These are phyloP conservation scores for Colletotrichum cereale DNA, from an alignment of 2,329 filamentous ascomycete species.

Conservation along the genomic window DNA sequence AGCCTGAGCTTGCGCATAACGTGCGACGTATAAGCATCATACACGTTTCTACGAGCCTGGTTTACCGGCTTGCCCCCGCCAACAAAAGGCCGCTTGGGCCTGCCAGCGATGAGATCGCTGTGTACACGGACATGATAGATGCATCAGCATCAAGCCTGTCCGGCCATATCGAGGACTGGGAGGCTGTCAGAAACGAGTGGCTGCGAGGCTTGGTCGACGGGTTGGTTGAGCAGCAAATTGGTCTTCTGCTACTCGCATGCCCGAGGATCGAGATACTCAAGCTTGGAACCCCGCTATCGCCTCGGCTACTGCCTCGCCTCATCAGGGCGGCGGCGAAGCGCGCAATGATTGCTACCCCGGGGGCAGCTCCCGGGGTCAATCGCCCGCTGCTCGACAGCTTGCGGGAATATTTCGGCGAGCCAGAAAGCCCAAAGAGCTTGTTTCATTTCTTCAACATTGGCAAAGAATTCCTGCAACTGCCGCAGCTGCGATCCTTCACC, in stretches of 20 bases:
- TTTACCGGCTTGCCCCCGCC: constrained; percentile 11
- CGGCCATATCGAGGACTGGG: constrained; percentile 2
- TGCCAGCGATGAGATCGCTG: not conserved
- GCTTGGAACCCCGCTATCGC: constrained; percentile 10
- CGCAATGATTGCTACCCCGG: not conserved
- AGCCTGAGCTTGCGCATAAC: not conserved
- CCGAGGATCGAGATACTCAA: constrained; percentile 9
- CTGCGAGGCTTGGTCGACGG: constrained; percentile 7
- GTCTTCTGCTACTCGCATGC: constrained; percentile 8
- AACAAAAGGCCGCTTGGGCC: constrained; percentile 13
- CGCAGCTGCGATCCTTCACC: not conserved
- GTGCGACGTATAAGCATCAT: constrained; percentile 8
- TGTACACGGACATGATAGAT: constrained; percentile 7
- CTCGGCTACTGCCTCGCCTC: constrained; percentile 7
- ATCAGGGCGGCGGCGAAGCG: constrained; percentile 1
- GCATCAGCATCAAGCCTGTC: not conserved
- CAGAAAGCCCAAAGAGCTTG: constrained; percentile 11
- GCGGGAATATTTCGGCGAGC: constrained; percentile 8
- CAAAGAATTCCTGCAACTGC: constrained; percentile 10
- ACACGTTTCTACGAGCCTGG: constrained; percentile 17
- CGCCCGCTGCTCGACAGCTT: not conserved
- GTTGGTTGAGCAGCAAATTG: constrained; percentile 11
- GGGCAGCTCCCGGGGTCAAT: not conserved
- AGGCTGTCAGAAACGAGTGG: constrained; percentile 2
- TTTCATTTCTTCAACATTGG: constrained; percentile 25